Conservation (phyloP, 129 eudicot species). For the Artemisia tridentata region DNA sequence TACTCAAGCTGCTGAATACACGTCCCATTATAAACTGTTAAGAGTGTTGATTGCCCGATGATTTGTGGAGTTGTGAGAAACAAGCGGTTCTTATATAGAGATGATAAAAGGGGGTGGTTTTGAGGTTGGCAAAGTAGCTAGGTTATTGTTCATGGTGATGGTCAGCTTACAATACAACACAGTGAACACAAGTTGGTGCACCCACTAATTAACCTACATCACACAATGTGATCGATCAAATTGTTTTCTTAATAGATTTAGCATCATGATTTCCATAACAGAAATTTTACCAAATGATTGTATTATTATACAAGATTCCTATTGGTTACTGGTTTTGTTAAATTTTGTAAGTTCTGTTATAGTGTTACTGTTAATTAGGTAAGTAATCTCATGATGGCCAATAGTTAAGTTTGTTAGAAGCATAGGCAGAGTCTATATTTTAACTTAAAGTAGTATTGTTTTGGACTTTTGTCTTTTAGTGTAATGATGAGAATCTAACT, state of each 20-base stretch:
- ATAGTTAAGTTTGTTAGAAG: background rate
- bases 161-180: constrained; percentile 27
- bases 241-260: constrained; percentile 17
- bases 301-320: no score
- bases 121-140: constrained; percentile 73
- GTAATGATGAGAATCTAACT: constrained; percentile 8
- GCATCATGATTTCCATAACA: constrained; percentile 22
- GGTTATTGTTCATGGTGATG: constrained; percentile 40
- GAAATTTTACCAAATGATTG: background rate
- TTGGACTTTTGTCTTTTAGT: constrained; percentile 7
- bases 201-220: constrained; percentile 59
- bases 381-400: background rate
- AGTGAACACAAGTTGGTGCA: constrained; percentile 77
- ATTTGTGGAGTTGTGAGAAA: no score
- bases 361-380: background rate
- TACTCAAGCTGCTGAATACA: constrained; percentile 23
- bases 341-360: no score
- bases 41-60: background rate
- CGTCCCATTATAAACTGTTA: constrained; percentile 34
- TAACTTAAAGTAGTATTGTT: background rate
- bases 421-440: background rate
- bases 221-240: constrained; percentile 36
- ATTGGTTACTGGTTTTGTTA: no score
- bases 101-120: constrained; percentile 30
- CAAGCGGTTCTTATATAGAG: no score